Evolutionary conservation across 208 protist genomes (phyloP).

Genomic region (Leishmania aethiopica): DNA sequence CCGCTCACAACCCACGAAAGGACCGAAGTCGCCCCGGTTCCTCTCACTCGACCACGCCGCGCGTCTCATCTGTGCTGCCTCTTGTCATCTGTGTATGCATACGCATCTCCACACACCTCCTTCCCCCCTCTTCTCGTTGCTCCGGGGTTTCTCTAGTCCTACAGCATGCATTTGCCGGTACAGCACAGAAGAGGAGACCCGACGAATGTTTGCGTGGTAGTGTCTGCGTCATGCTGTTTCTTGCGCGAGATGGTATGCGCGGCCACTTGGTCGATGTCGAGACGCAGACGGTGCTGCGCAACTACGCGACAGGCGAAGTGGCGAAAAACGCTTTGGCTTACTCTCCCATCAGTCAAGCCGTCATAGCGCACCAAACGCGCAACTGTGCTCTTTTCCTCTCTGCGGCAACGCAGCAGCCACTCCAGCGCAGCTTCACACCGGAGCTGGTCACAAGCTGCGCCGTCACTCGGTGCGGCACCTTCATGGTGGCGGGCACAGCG

Average conservation of each 20-base stretch:
- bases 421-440: slow-evolving; percentile 72
- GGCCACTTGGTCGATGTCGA: slow-evolving; percentile 63
- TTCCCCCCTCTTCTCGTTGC: no score
- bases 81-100: no score
- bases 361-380: slow-evolving; percentile 59
- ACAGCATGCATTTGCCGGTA: neutral
- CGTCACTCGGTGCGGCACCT: slow-evolving; percentile 61
- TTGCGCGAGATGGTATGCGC: slow-evolving; percentile 48
- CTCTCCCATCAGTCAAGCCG: slow-evolving; percentile 35
- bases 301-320: slow-evolving; percentile 42
- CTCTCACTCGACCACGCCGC: neutral
- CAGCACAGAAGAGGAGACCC: neutral
- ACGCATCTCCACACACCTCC: neutral
- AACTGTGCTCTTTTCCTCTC: slow-evolving; percentile 68
- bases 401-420: slow-evolving; percentile 63
- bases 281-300: slow-evolving; percentile 48
- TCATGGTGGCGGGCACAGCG: slow-evolving; percentile 60
- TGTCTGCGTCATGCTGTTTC: slow-evolving; percentile 61
- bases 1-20: neutral
- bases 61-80: neutral
- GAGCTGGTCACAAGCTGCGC: slow-evolving; percentile 58
- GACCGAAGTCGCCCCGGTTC: neutral
- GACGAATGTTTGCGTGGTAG: neutral
- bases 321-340: slow-evolving; percentile 44
- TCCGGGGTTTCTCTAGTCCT: neutral